A percentile compares a stretch with the other conserved stretches of the same genome.
Evolutionary conservation across 345 rosid species (phyloP).

Genomic region (Passiflora organensis): DNA sequence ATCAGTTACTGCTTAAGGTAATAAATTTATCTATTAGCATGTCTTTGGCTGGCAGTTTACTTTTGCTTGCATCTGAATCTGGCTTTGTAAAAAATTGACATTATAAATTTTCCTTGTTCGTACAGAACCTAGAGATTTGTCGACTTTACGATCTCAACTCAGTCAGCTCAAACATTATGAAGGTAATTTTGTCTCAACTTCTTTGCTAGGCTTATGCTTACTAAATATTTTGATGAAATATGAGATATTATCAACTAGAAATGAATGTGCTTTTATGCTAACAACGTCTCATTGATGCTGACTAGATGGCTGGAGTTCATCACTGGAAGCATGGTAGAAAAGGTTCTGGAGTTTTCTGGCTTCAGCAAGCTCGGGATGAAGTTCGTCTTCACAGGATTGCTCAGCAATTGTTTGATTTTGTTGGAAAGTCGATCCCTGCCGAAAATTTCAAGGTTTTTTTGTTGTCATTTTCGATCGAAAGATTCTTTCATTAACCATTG

Average conservation of each 20-base stretch:
- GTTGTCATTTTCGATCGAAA: background rate
- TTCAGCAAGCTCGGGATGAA: constrained; percentile 82
- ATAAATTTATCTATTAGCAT: constrained; percentile 8
- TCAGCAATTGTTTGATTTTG: constrained; percentile 82
- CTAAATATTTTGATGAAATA: no score
- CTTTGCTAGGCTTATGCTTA: no score
- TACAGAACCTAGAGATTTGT: constrained; percentile 87
- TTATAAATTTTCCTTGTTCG: background rate
- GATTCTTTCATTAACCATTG: background rate
- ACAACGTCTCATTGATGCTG: constrained; percentile 4
- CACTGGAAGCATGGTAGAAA: constrained; percentile 97
- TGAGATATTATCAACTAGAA: no score
- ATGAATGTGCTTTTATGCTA: no score
- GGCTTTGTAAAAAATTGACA: no score
- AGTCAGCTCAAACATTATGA: constrained; percentile 71
- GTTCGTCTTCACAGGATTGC: constrained; percentile 67
- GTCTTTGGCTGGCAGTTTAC: constrained; percentile 3
- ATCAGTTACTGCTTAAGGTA: constrained; percentile 71
- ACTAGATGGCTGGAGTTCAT: constrained; percentile 79
- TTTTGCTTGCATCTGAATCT: background rate
- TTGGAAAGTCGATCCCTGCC: constrained; percentile 86
- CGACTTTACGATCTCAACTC: constrained; percentile 69
- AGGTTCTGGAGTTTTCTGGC: constrained; percentile 88
- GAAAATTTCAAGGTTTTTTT: constrained; percentile 87
- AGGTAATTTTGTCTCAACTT: constrained; percentile 37